Base-by-base conservation (phyloP, 352 stramenopile species). In the Pythium biforme region DNA sequence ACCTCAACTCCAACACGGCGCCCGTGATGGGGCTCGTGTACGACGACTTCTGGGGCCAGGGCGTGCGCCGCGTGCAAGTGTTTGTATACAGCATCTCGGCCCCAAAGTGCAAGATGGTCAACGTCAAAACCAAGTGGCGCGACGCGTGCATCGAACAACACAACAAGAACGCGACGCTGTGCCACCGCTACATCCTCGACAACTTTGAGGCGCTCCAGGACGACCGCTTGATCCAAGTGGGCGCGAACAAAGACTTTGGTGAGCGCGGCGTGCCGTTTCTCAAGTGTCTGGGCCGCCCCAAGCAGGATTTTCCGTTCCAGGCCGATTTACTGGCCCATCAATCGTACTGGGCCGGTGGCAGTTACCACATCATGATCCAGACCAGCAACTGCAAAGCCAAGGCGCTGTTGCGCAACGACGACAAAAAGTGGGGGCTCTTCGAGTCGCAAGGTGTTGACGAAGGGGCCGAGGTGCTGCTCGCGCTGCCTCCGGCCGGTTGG, bases 271-370 rank as follows among this genome's bases (percentile, higher is more conserved):
- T 75, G 49, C 72, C 79, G 0, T 88, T 86, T n/a, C 43, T 88
- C 23, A 72, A 75, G 23, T 88, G 79, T 46, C 57, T 66, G 23
- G 76, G 75, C 5, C 73, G 79, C 25, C 73, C 79, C 1, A 49
- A 68, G 9, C 39, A 47, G 1, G 45, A 57, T 2, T 88, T 88
- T 67, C 52, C 63, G 26, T 88, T 78, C 60, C 76, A 84, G 12
- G 83, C 79, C 12, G 79, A 88, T 62, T 55, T 86, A 45, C 73
- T 88, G 66, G 70, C 80, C 15, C 66, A 79, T 8, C 72, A 84
- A 54, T 73, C 66, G 0, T 86, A 74, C 52, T 88, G 76, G 79
- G 66, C 79, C 0, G 79, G 79, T 1, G 76, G 73, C 0, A 76
- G 67, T 26, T 79, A 76, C 53, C 68, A 79, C 52, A 59, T 85